Conservation (phyloP, 371 early-diverging fungal species). For the Lichtheimia ramosa region DNA sequence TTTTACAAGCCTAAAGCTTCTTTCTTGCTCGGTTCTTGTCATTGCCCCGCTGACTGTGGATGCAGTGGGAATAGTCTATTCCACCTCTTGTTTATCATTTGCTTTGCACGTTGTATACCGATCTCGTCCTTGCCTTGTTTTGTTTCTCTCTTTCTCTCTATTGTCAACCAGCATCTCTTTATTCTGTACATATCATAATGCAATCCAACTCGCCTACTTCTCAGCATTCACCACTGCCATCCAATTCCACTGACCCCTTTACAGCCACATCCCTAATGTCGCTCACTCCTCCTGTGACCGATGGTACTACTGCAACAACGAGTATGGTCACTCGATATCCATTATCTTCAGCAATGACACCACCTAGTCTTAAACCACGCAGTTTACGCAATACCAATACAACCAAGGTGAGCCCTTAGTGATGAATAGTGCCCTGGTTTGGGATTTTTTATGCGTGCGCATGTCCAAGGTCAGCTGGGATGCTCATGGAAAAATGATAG, state of each 20-base stretch:
- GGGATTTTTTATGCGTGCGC: background rate
- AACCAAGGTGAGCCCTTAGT: background rate
- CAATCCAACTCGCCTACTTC: background rate
- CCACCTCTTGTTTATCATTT: too few species aligned
- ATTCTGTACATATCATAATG: too few species aligned
- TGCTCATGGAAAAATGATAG: background rate
- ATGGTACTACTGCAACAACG: background rate
- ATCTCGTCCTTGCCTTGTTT: too few species aligned
- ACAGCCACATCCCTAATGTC: background rate
- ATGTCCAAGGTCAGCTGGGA: background rate
- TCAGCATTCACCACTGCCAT: background rate
- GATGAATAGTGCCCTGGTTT: background rate
- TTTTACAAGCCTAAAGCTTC: too few species aligned
- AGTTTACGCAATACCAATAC: background rate
- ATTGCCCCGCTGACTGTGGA: too few species aligned
- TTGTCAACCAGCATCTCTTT: too few species aligned
- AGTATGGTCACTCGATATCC: slow-evolving; percentile 12
- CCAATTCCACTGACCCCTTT: background rate
- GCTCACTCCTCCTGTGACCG: background rate
- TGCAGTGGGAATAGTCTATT: too few species aligned
- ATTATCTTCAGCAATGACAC: slow-evolving; percentile 15
- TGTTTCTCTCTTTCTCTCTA: too few species aligned
- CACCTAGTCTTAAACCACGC: slow-evolving; percentile 19
- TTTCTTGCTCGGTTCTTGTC: too few species aligned
- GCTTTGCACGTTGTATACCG: too few species aligned